Evolutionary conservation across 2,329 filamentous ascomycete genomes (phyloP).

Genomic region (Fusarium globosum): DNA sequence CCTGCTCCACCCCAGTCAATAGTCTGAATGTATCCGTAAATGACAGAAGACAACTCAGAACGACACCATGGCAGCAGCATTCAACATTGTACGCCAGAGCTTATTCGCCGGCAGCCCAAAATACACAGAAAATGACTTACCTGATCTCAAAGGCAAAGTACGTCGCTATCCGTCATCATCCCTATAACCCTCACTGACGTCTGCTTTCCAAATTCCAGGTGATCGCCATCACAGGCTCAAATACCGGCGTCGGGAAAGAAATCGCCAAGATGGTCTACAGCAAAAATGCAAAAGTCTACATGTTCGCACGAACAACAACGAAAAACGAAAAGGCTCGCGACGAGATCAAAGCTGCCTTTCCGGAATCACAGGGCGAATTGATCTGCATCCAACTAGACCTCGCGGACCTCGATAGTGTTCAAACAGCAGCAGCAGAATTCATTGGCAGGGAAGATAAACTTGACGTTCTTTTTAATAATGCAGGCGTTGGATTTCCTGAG

Average conservation of each 20-base stretch:
- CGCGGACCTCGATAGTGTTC: constrained; percentile 48
- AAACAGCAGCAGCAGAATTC: constrained; percentile 41
- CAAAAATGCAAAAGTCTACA: constrained; percentile 65
- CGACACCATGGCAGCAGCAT: neutral
- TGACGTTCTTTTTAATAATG: constrained; percentile 57
- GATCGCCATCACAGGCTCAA: constrained; percentile 60
- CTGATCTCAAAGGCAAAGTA: constrained; percentile 61
- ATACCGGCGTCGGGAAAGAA: constrained; percentile 60
- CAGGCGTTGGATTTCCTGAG: constrained; percentile 54
- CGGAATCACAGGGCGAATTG: constrained; percentile 52
- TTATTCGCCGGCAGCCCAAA: constrained; percentile 36
- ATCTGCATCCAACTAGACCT: constrained; percentile 58
- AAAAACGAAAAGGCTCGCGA: constrained; percentile 58
- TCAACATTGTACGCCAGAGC: constrained; percentile 11
- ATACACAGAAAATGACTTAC: constrained; percentile 70
- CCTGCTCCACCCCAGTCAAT: neutral
- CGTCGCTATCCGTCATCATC: constrained; percentile 33
- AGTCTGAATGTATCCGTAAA: accelerated
- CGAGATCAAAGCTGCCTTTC: constrained; percentile 50
- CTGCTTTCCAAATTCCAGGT: constrained; percentile 44
- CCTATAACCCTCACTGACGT: neutral
- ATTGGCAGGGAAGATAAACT: constrained; percentile 42
- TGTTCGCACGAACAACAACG: constrained; percentile 58
- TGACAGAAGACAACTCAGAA: accelerated
- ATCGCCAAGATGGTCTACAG: constrained; percentile 64